Percentiles rank a stretch among this genome's conserved stretches.
phyloP scores from a whole-genome alignment of 768 basidiomycete genomes.

The Vararia minispora region DNA sequence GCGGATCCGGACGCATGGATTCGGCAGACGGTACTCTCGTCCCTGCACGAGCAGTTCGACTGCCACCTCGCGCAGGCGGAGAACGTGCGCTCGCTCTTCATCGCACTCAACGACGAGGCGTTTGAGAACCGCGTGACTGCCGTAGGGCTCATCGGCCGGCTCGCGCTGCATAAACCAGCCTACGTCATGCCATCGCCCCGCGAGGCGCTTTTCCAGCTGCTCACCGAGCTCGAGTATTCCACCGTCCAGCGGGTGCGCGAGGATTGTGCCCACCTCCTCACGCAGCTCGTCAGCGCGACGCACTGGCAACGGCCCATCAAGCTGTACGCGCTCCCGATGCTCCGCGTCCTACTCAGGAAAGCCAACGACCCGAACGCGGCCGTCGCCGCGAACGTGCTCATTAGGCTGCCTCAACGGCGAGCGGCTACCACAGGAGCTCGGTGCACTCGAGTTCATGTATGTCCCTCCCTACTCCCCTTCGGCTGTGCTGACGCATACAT shows the following conservation, averaged over 20 bases:
- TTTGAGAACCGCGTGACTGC: slow-evolving; percentile 92
- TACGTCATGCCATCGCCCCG: slow-evolving; percentile 97
- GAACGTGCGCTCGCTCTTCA: slow-evolving; percentile 94
- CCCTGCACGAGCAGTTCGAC: slow-evolving; percentile 89
- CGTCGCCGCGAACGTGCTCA: slow-evolving; percentile 86
- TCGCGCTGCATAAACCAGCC: slow-evolving; percentile 92
- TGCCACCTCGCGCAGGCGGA: slow-evolving; percentile 96
- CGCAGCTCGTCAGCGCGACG: slow-evolving; percentile 81
- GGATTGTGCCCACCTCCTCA: slow-evolving; percentile 85
- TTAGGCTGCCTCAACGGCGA: slow-evolving; percentile 89
- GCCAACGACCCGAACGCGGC: slow-evolving; percentile 77
- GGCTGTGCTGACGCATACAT: not conserved
- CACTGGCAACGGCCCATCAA: slow-evolving; percentile 93
- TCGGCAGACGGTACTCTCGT: slow-evolving; percentile 74
- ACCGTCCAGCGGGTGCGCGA: slow-evolving; percentile 90
- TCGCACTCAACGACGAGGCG: slow-evolving; percentile 93
- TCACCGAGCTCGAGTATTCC: slow-evolving; percentile 95
- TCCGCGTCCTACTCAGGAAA: slow-evolving; percentile 85
- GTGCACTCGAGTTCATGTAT: slow-evolving; percentile 56
- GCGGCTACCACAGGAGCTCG: slow-evolving; percentile 77
- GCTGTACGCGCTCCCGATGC: slow-evolving; percentile 89
- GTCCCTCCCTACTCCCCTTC: slow-evolving; percentile 16
- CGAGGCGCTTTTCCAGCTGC: slow-evolving; percentile 88
- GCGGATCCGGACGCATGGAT: slow-evolving; percentile 78
- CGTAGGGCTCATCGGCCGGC: slow-evolving; percentile 81